These are phyloP conservation scores for Radiomyces spectabilis DNA, from an alignment of 192 early-diverging fungal genomes.

Conservation along the genomic window DNA sequence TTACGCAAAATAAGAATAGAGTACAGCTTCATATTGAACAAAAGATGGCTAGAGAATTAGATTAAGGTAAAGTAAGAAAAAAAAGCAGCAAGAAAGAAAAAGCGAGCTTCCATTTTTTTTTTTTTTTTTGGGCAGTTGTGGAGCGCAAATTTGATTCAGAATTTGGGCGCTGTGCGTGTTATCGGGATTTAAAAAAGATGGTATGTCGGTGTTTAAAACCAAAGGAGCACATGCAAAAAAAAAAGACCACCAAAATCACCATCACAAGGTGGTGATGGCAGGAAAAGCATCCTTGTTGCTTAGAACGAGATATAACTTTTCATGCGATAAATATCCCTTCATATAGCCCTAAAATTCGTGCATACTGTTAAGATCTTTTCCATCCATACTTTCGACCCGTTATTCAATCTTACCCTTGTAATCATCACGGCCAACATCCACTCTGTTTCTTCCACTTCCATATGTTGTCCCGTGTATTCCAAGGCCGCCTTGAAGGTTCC, in stretches of 20 bases:
- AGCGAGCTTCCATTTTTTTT: background rate
- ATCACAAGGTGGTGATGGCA: constrained; percentile 1
- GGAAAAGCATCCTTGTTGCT: constrained; percentile 79
- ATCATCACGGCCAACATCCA: constrained; percentile 89
- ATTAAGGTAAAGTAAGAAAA: background rate
- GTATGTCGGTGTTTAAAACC: background rate
- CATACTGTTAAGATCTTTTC: too few species aligned
- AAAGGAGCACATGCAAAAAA: background rate
- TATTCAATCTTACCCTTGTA: constrained; percentile 50
- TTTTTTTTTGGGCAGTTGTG: too few species aligned
- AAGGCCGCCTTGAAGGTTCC: constrained; percentile 57
- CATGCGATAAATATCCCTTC: constrained; percentile 82
- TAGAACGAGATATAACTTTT: constrained; percentile 66
- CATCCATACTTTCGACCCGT: background rate
- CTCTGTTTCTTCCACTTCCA: constrained; percentile 69
- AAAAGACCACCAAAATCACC: background rate
- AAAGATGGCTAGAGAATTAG: background rate
- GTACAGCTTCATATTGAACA: constrained; percentile 43
- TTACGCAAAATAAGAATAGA: constrained; percentile 38
- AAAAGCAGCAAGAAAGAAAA: constrained; percentile 6
- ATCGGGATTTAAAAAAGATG: background rate
- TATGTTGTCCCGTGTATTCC: constrained; percentile 40
- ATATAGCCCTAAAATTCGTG: constrained; percentile 71
- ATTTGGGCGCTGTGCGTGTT: background rate
- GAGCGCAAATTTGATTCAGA: too few species aligned